These are phyloP conservation scores for Beauveria sp. DNA, from an alignment of 2,329 filamentous ascomycete species.

Conservation along the genomic window DNA sequence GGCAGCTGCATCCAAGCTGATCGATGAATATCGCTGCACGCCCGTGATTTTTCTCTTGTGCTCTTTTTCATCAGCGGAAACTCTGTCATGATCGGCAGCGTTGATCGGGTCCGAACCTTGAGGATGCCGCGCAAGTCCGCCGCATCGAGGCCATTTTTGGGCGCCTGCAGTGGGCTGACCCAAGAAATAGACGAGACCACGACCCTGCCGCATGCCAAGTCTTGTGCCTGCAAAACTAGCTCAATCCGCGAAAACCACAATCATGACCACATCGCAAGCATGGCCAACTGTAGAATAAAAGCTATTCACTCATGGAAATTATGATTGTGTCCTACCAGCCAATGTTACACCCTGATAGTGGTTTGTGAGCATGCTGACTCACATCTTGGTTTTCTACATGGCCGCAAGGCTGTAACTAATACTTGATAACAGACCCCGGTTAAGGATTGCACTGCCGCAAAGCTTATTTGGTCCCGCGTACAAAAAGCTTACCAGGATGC, in stretches of 20 bases:
- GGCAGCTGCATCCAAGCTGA: background rate
- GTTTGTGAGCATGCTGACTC: background rate
- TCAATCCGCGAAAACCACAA: no score
- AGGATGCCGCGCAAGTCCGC: background rate
- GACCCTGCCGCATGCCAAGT: no score
- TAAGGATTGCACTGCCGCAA: background rate
- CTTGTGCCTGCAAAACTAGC: no score
- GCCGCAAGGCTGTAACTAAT: background rate
- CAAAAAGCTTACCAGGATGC: no score
- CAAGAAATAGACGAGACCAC: background rate
- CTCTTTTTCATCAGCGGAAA: background rate
- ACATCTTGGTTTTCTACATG: background rate
- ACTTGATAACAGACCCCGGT: background rate
- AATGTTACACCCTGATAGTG: no score
- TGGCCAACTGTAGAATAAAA: no score
- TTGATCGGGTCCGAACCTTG: background rate
- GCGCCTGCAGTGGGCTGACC: background rate
- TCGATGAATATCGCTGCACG: background rate
- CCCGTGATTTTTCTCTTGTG: background rate
- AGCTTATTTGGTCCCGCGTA: background rate
- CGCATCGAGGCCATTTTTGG: background rate
- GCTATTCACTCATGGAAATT: no score
- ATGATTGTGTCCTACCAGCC: no score
- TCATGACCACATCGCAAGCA: no score
- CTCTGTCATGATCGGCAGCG: background rate